A percentile compares a stretch with the other conserved stretches of the same genome.
Conservation (phyloP, 805 yeast species). For the Kuraishia borneana region DNA sequence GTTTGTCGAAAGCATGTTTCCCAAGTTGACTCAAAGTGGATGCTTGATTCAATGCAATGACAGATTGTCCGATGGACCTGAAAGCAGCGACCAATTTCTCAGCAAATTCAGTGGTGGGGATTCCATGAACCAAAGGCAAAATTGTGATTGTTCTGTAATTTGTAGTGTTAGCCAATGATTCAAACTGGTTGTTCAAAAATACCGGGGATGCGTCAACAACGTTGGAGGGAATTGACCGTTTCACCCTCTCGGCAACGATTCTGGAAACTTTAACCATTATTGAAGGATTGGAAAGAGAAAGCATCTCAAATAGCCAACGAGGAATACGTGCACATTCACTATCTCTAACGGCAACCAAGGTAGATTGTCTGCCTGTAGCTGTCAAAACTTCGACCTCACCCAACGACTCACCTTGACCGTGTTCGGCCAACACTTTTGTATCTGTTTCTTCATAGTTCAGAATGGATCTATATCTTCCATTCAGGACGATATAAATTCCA, state of each 20-base stretch:
- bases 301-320: conserved; percentile 73
- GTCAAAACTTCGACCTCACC: conserved; percentile 94
- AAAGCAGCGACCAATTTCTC: conserved; percentile 60
- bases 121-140: conserved; percentile 64
- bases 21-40: conserved; percentile 75
- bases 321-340: conserved; percentile 93
- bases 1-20: conserved; percentile 82
- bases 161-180: conserved; percentile 13
- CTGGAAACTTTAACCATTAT: conserved; percentile 85
- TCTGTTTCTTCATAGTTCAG: conserved; percentile 8
- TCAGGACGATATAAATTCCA: conserved; percentile 80
- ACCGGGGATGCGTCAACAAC: not conserved
- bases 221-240: conserved; percentile 4
- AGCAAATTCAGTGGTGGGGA: conserved; percentile 87
- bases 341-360: conserved; percentile 81
- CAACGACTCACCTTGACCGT: conserved; percentile 88
- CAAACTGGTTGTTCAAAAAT: not conserved
- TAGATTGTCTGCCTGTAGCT: conserved; percentile 54
- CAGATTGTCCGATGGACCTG: conserved; percentile 58
- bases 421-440: conserved; percentile 46
- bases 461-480: conserved; percentile 75
- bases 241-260: conserved; percentile 57
- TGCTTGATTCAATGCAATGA: conserved; percentile 75
- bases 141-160: conserved; percentile 77
- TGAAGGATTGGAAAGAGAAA: conserved; percentile 77